These are phyloP conservation scores for Pinus taeda DNA, from an alignment of 75 land plant species.

Conservation along the genomic window DNA sequence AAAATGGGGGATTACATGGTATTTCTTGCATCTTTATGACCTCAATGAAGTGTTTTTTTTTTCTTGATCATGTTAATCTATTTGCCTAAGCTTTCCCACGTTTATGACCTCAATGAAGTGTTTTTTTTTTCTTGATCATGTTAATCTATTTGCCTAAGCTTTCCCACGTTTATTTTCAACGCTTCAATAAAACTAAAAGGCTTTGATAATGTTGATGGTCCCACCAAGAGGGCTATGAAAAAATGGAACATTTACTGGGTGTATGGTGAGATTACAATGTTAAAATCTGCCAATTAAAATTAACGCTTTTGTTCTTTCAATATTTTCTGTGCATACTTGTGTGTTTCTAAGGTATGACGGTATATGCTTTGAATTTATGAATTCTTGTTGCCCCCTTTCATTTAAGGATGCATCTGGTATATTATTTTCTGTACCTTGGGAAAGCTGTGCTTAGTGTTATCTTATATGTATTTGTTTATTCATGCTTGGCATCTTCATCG, in stretches of 20 bases:
- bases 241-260: no score
- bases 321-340: background rate
- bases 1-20: no score
- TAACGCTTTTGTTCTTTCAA: background rate
- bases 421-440: background rate
- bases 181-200: no score
- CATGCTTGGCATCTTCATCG: background rate
- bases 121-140: no score
- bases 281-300: background rate
- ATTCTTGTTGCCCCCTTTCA: background rate
- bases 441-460: background rate
- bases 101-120: no score
- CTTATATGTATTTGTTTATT: background rate
- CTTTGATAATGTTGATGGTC: no score
- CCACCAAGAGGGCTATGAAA: no score
- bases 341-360: background rate
- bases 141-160: background rate
- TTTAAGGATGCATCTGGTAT: background rate
- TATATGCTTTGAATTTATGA: background rate
- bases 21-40: no score
- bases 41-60: no score
- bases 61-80: background rate
- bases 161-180: background rate
- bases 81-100: background rate
- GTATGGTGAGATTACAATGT: background rate